Evolutionary conservation across 305 asterid genomes (phyloP).

Genomic region (Stenogyne calaminthoides): DNA sequence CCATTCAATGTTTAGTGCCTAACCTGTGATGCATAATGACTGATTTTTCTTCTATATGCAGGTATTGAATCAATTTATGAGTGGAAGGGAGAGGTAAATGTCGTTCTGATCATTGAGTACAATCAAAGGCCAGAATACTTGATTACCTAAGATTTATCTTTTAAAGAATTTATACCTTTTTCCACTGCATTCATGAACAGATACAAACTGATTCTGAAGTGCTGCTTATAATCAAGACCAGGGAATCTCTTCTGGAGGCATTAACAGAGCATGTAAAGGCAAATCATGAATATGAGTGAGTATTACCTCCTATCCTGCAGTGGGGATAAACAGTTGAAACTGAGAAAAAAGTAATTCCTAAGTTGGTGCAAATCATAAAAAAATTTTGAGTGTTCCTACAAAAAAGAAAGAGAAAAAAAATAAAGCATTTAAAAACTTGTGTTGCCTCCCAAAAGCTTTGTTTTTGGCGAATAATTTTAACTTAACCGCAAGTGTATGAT

Average conservation of each 20-base stretch:
- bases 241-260: slow-evolving; percentile 85
- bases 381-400: background rate
- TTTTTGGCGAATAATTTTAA: no score
- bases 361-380: background rate
- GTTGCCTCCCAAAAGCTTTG: no score
- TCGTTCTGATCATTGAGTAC: background rate
- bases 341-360: background rate
- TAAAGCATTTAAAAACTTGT: no score
- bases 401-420: no score
- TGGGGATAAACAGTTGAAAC: background rate
- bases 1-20: slow-evolving; percentile 9
- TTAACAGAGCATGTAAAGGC: slow-evolving; percentile 85
- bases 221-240: slow-evolving; percentile 90
- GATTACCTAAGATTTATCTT: background rate
- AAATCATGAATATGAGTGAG: slow-evolving; percentile 94
- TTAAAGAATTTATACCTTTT: background rate
- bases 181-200: slow-evolving; percentile 41
- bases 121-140: background rate
- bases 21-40: slow-evolving; percentile 15
- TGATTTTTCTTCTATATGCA: slow-evolving; percentile 36
- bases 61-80: slow-evolving; percentile 90
- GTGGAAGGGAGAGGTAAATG: slow-evolving; percentile 92
- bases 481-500: no score
- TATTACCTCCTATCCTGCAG: background rate
- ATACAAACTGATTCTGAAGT: slow-evolving; percentile 91